Evolutionary conservation across 768 basidiomycete species (phyloP).

Genomic region (Boletellus ananas): DNA sequence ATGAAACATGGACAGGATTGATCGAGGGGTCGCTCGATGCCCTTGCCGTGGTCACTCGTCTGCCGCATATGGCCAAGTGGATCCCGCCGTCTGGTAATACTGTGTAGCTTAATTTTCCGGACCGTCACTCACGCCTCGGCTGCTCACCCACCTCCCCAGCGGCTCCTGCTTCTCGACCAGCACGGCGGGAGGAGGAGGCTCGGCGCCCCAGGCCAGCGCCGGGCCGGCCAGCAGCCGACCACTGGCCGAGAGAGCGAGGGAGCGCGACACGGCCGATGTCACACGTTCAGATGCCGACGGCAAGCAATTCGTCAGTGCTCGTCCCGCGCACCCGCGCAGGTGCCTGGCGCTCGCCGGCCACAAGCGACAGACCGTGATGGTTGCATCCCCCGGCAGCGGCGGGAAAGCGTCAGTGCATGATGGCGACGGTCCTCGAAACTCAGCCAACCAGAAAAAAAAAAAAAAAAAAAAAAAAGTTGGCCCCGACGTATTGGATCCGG

Average conservation of each 20-base stretch:
- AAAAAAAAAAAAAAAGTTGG: no score
- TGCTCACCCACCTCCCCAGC: neutral
- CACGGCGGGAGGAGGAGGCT: neutral
- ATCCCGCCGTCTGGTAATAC: constrained; percentile 39
- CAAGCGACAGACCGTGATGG: no score
- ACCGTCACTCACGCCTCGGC: neutral
- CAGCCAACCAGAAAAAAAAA: no score
- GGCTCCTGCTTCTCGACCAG: neutral
- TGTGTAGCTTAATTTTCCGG: constrained; percentile 25
- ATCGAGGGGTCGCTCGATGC: constrained; percentile 37
- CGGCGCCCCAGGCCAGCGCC: neutral
- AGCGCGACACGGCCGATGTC: neutral
- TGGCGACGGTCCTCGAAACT: no score
- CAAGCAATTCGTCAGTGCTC: neutral
- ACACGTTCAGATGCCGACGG: neutral
- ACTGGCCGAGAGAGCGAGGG: neutral
- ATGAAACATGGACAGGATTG: constrained; percentile 43
- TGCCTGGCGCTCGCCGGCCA: no score
- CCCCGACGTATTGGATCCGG: no score
- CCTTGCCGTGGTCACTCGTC: constrained; percentile 18
- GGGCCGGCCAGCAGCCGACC: neutral
- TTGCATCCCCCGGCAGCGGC: no score
- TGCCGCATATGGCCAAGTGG: constrained; percentile 37
- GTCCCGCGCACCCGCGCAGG: no score
- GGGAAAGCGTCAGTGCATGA: no score